A percentile compares a stretch with the other conserved stretches of the same genome.
These are phyloP conservation scores for Tagetes erecta DNA, from an alignment of 129 eudicot species.

Conservation along the genomic window DNA sequence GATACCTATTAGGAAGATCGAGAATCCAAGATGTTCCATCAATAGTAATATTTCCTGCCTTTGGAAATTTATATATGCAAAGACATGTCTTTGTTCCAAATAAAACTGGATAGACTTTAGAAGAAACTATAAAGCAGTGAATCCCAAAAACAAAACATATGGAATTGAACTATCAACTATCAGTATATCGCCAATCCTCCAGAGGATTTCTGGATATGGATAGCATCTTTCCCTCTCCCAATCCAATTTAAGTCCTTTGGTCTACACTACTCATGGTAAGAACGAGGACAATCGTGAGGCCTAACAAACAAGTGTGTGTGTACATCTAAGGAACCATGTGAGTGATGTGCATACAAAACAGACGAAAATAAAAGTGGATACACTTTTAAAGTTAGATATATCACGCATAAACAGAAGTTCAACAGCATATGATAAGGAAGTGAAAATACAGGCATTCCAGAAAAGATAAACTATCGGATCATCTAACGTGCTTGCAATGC, in stretches of 20 bases:
- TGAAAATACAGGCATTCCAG: neutral
- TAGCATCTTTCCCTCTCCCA: slow-evolving; percentile 8
- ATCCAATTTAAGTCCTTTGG: slow-evolving; percentile 11
- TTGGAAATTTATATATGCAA: neutral
- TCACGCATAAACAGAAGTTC: neutral
- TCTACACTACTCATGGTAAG: slow-evolving; percentile 11
- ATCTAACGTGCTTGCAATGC: neutral
- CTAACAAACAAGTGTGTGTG: neutral
- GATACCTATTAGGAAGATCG: slow-evolving; percentile 1
- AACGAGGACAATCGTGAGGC: neutral
- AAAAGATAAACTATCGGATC: neutral
- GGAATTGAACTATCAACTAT: neutral
- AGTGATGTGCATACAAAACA: neutral
- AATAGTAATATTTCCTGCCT: neutral
- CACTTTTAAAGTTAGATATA: neutral
- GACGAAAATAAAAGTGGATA: neutral
- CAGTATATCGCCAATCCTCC: neutral
- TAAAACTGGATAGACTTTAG: neutral
- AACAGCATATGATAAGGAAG: neutral
- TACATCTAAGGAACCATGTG: neutral
- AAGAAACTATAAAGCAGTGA: neutral
- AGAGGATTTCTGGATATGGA: neutral
- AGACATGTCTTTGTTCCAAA: slow-evolving; percentile 4
- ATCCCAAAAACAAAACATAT: slow-evolving; percentile 3
- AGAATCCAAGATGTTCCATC: neutral